Base-by-base conservation (phyloP, 805 yeast species). In the Barnettozyma sp. region DNA sequence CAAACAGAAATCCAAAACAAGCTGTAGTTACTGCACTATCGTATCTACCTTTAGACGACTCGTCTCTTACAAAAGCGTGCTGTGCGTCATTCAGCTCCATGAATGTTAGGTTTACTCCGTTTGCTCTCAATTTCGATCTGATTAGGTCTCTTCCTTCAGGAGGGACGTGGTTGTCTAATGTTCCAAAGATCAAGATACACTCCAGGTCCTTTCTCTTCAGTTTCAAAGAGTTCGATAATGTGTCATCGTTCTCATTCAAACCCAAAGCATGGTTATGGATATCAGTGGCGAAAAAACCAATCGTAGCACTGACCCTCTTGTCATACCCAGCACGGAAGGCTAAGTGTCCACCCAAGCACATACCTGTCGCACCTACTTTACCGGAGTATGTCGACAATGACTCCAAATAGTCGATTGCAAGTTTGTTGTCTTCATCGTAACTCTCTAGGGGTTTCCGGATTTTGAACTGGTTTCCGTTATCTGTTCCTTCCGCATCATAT, bases 311-410 rank as follows among this genome's bases (percentile, higher is more conserved):
- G 30, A 82, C 74, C 39, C 85, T 60, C 24, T 68, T 63, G 50
- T 82, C 85, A 45, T 81, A 63, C 3, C 79, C 76, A 3, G 82
- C 76, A 45, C 94, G 65, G 60, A 70, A 80, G 1, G 92, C 90
- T 48, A 82, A 62, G 54, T 82, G 92, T 2, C 92, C 94, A 15
- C 92, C 92, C 24, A 82, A 70, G 55, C 94, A 83, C 92, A 83
- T 83, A 14, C 92, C 94, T 3, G 90, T 81, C 30, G 87, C 79
- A 24, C 92, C 92, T 46, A 81, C 71, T 39, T 68, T 72, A 27
- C 88, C 88, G 43, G 71, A 76, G 54, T 82, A 82, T 9, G 85
- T 79, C 1, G 68, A 62, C 44, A 82, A 63, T 2, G 69, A 48
- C 32, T 57, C 56, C 38, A 82, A 64, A 50, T 80, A 75, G 51